A percentile compares a stretch with the other conserved stretches of the same genome.
Conservation (phyloP, 257 asterid species). For the Vinca minor region DNA sequence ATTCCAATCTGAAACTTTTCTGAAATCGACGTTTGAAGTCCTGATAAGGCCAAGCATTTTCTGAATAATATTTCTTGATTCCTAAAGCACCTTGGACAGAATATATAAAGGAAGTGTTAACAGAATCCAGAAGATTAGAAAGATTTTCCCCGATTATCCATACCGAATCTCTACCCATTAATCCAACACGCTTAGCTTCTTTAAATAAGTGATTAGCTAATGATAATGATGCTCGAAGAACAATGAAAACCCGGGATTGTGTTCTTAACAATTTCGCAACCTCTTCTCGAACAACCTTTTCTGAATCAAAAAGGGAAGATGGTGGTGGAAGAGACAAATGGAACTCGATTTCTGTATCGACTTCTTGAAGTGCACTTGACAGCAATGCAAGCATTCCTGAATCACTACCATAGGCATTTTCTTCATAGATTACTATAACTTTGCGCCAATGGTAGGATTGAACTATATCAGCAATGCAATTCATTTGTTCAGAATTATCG, state of each 20-base stretch:
- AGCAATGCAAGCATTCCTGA: conserved; percentile 25
- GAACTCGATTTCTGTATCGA: conserved; percentile 27
- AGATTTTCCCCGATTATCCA: conserved; percentile 36
- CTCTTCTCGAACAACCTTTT: conserved; percentile 17
- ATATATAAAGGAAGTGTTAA: conserved; percentile 15
- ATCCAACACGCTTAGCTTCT: conserved; percentile 27
- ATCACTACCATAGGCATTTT: conserved; percentile 23
- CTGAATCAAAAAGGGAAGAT: conserved; percentile 24
- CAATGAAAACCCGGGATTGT: conserved; percentile 39
- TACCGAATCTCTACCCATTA: conserved; percentile 36
- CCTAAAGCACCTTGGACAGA: conserved; percentile 37
- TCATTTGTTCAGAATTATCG: conserved; percentile 19
- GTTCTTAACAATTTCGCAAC: conserved; percentile 15
- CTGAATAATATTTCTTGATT: conserved; percentile 23
- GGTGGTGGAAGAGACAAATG: conserved; percentile 24
- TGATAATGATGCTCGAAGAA: conserved; percentile 30
- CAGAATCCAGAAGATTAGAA: conserved; percentile 33
- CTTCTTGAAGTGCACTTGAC: conserved; percentile 22
- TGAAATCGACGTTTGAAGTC: conserved; percentile 22
- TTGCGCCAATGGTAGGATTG: conserved; percentile 31
- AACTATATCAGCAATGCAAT: conserved; percentile 22
- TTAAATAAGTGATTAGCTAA: conserved; percentile 22
- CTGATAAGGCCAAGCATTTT: conserved; percentile 14
- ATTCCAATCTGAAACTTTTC: conserved; percentile 14
- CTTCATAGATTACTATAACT: conserved; percentile 30